A percentile compares a stretch with the other conserved stretches of the same genome.
phyloP scores from a whole-genome alignment of 768 basidiomycete species.

The Clathrus columnatus region DNA sequence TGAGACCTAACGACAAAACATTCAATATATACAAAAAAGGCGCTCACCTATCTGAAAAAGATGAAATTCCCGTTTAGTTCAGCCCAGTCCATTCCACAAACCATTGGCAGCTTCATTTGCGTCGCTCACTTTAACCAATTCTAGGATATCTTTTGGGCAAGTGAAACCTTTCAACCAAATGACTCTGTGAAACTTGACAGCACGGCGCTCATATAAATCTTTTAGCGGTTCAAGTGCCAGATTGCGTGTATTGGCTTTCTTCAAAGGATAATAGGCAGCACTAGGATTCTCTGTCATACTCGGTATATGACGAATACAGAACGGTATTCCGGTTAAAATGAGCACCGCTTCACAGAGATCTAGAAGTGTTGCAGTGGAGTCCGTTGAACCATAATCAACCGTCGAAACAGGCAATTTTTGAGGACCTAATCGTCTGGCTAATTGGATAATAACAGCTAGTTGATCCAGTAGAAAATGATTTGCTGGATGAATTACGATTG shows the following conservation, averaged over 20 bases:
- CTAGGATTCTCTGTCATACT: constrained; percentile 85
- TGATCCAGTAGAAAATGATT: constrained; percentile 99
- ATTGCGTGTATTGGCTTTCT: constrained; percentile 92
- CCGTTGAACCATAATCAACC: constrained; percentile 93
- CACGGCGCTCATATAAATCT: constrained; percentile 68
- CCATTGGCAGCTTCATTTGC: constrained; percentile 94
- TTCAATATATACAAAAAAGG: too few species aligned
- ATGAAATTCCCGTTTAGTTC: constrained; percentile 97
- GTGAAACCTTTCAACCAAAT: constrained; percentile 99
- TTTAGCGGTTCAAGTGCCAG: constrained; percentile 83
- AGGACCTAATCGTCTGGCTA: constrained; percentile 84
- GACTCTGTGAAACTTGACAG: constrained; percentile 81
- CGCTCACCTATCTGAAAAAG: constrained; percentile 86
- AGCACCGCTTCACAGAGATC: constrained; percentile 95
- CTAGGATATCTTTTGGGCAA: constrained; percentile 95
- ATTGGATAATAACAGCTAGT: constrained; percentile 93
- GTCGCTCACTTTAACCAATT: constrained; percentile 85
- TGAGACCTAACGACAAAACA: too few species aligned
- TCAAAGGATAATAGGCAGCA: constrained; percentile 89
- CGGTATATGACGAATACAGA: constrained; percentile 81
- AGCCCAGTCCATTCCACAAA: constrained; percentile 99
- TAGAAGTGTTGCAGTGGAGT: constrained; percentile 88
- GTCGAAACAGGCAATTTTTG: constrained; percentile 93
- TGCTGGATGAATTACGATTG: constrained; percentile 92
- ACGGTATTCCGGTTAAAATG: constrained; percentile 86